Evolutionary conservation across 257 asterid genomes (phyloP), one percentile per base, ranked within the genome.

Genomic region (Nicotiana benthamiana): DNA sequence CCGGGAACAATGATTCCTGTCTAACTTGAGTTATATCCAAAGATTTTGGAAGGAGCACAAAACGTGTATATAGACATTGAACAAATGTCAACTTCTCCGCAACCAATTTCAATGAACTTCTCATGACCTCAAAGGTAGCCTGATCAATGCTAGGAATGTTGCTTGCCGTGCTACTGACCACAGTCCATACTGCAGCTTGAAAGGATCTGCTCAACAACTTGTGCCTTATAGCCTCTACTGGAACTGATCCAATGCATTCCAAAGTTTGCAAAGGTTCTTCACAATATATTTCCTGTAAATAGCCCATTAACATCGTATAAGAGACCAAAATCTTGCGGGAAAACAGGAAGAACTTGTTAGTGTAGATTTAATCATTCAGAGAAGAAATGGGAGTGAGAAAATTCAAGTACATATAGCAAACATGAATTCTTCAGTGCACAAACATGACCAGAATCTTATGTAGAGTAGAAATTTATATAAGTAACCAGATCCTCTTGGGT

Each of bases 21-120:
- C 90, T 66, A 63, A 90, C 87, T 75, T 60, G 91, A 62, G 98
- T 95, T 75, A 95, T 92, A 84, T 95, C 88, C 82, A 90, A 52
- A 1, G 86, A 88, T 34, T 88, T 91, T 56, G 97, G 97, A 54
- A 84, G 91, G 61, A 94, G 89, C 85, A 93, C 75, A 86, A 95
- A 93, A 59, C 90, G 91, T 79, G 98, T 92, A 87, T 89, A 88
- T 22, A 95, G 77, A 86, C 86, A 82, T 82, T 83, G 83, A 68
- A 93, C 98, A 86, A 93, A 94, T 82, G 88, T 87, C 85, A 94
- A 81, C 65, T 86, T 90, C 83, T 91, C 96, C 54, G 97, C 94
- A 74, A 89, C 75, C 84, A 87, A 86, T 79, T 84, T 87, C 82
- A 94, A 87, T 78, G 90, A 83, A 52, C 81, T 88, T 75, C 84